phyloP scores from a whole-genome alignment of 2,329 filamentous ascomycete species.

The Orbilia blumenaviensis region DNA sequence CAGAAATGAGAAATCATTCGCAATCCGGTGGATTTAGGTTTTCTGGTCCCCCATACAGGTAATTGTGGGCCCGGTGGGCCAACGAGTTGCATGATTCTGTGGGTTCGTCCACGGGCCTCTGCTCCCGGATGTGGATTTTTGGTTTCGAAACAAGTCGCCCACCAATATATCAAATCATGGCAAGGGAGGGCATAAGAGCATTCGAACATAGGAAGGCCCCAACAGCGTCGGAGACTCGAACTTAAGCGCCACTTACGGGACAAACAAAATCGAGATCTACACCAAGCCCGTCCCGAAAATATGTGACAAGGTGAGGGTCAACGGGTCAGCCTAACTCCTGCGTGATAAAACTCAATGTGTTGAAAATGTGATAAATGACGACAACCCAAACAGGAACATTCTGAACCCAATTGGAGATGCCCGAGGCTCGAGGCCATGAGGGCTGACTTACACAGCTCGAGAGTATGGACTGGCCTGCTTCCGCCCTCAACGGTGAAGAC shows the following conservation, averaged over 20 bases:
- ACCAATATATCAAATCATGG: neutral
- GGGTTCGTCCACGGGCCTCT: slow-evolving; percentile 15
- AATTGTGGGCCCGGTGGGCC: slow-evolving; percentile 2
- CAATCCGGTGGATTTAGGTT: neutral
- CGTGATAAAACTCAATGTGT: slow-evolving; percentile 36
- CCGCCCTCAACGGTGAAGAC: slow-evolving; percentile 60
- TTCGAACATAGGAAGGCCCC: neutral
- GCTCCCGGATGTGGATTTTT: slow-evolving; percentile 1
- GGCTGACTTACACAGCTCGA: slow-evolving; percentile 64
- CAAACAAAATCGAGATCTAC: slow-evolving; percentile 54
- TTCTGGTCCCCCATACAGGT: slow-evolving; percentile 1
- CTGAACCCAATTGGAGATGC: neutral
- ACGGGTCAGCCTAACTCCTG: slow-evolving; percentile 34
- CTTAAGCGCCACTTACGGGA: slow-evolving; percentile 31
- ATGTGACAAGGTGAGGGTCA: slow-evolving; percentile 35
- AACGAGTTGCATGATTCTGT: neutral
- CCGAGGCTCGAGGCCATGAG: neutral
- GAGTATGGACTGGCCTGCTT: slow-evolving; percentile 62
- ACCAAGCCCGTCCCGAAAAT: slow-evolving; percentile 37
- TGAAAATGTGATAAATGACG: slow-evolving; percentile 54
- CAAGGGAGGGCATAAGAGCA: neutral
- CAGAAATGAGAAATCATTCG: neutral
- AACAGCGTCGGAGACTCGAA: neutral
- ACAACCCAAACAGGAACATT: slow-evolving; percentile 15
- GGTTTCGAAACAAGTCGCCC: slow-evolving; percentile 32